Base-by-base conservation (phyloP, 441 rosid genomes). In the Erysimum cheiri region DNA sequence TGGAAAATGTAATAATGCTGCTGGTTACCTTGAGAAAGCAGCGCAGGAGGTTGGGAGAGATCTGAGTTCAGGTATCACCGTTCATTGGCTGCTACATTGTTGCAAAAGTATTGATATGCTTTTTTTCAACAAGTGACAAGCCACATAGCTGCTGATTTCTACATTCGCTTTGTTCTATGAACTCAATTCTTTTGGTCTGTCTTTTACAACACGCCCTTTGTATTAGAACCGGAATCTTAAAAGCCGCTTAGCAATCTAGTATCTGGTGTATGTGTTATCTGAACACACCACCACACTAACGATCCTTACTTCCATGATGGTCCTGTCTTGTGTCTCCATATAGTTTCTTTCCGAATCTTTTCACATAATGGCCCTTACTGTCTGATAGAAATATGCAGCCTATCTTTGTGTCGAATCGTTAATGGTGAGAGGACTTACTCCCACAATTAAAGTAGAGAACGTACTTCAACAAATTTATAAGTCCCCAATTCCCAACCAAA, bases 11-110 rank as follows among this genome's bases (percentile, higher is more conserved):
- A 85, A 84, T 59, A 84, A 64, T 75, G 88, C 91, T 36, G 66
- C 88, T 60, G 80, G 71, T 74, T 77, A 61, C 76, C 71, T 95
- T 60, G 96, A 89, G 84, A 89, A 85, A 87, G 81, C 80, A 72
- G 81, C 84, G 5, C 88, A 85, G 81, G 95, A 90, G 67, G 79
- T 83, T 39, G 85, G 82, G 55, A 65, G 71, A 62, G 85, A 81
- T 68, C 70, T 77, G 69, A 82, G 76, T 77, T 82, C 94, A 82
- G 98, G 98, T 90, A 81, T 77, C 59, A 47, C 56, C 15, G 56
- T 55, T 68, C 62, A 59, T 44, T 67, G 33, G 44, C 70, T 60
- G 39, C 72, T 74, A 61, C 70, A 24, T 39, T 61, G 39, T 60
- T 74, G 40, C 74, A 47, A 32, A 47, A 55, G 62, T 67, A 22